Evolutionary conservation across 768 basidiomycete species (phyloP).

Genomic region (Leccinum arenicola): DNA sequence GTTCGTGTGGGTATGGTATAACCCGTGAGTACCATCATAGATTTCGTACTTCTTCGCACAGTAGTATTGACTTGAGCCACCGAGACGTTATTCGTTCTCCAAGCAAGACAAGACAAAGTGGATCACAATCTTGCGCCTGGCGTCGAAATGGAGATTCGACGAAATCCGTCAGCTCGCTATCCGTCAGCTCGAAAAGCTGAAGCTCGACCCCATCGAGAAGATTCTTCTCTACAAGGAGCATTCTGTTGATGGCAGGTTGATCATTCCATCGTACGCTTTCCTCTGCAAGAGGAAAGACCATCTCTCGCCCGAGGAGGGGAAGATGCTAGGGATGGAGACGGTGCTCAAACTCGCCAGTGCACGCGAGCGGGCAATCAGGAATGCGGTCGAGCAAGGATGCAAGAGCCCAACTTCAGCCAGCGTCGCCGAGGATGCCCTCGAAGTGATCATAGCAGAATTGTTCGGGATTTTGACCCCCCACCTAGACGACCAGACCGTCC

Average conservation of each 20-base stretch:
- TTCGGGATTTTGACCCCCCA: constrained; percentile 26
- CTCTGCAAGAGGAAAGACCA: constrained; percentile 53
- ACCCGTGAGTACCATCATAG: constrained; percentile 24
- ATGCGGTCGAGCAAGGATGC: constrained; percentile 16
- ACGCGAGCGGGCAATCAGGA: constrained; percentile 44
- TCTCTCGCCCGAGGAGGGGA: constrained; percentile 52
- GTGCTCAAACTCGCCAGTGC: constrained; percentile 50
- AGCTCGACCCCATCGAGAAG: constrained; percentile 48
- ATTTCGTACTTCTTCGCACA: neutral
- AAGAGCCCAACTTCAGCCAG: constrained; percentile 13
- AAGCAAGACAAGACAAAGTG: constrained; percentile 50
- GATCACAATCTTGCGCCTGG: constrained; percentile 51
- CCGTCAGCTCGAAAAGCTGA: constrained; percentile 50
- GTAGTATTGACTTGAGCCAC: neutral
- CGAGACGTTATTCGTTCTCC: constrained; percentile 56
- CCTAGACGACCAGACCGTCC: constrained; percentile 2
- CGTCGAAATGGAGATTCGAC: constrained; percentile 52
- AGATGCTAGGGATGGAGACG: constrained; percentile 55
- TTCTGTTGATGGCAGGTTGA: constrained; percentile 44
- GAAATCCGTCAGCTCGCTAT: constrained; percentile 51
- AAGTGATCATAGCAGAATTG: constrained; percentile 29
- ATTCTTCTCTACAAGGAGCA: constrained; percentile 56
- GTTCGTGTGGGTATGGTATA: constrained; percentile 57
- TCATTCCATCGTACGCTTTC: constrained; percentile 50
- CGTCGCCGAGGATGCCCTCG: constrained; percentile 26